Conservation (phyloP, 2,329 filamentous ascomycete genomes). For the Sarocladium oryzae region DNA sequence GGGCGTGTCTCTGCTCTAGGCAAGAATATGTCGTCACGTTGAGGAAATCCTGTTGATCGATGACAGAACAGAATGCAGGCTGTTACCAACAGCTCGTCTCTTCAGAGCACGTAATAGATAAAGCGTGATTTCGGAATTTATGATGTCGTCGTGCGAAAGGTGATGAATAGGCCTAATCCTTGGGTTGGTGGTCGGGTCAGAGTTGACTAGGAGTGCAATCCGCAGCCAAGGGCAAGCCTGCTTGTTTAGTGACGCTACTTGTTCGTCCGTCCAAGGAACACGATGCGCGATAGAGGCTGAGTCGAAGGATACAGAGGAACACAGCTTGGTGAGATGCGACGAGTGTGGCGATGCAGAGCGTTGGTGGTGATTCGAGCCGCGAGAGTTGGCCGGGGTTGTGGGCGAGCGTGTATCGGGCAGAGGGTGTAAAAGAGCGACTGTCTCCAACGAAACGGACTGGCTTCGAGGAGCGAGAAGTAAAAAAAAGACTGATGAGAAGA, state of each 20-base stretch:
- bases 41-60: background rate
- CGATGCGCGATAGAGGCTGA: slow-evolving; percentile 1
- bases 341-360: slow-evolving; percentile 8
- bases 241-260: background rate
- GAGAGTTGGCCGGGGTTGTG: background rate
- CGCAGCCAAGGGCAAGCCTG: background rate
- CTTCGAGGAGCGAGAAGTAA: background rate
- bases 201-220: background rate
- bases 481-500: background rate
- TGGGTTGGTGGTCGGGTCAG: background rate
- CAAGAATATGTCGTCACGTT: slow-evolving; percentile 17
- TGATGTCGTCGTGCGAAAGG: background rate
- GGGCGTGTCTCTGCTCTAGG: slow-evolving; percentile 15
- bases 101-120: background rate
- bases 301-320: background rate
- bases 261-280: background rate
- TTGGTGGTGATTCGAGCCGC: background rate
- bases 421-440: background rate
- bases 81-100: background rate
- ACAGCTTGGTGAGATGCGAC: background rate
- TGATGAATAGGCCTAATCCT: background rate
- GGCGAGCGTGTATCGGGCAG: background rate
- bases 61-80: background rate
- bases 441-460: no score
- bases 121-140: background rate